phyloP scores from a whole-genome alignment of 2,329 filamentous ascomycete genomes.

The Fusarium sp. region DNA sequence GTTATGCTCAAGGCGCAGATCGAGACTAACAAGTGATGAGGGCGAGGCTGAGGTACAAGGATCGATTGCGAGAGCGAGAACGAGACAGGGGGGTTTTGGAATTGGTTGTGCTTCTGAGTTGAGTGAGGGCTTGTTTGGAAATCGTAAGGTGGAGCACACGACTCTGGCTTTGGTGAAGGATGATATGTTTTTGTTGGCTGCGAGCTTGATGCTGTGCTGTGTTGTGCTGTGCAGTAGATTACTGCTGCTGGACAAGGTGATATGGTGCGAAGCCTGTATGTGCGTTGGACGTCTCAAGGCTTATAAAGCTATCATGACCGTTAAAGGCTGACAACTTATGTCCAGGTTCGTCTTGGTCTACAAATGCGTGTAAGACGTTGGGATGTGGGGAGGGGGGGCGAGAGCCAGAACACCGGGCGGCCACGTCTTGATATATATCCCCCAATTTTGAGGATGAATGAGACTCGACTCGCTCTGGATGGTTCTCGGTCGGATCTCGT shows the following conservation, averaged over 20 bases:
- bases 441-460: background rate
- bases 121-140: background rate
- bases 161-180: background rate
- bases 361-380: conserved; percentile 27
- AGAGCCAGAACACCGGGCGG: conserved; percentile 3
- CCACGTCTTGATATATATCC: conserved; percentile 5
- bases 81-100: conserved; percentile 8
- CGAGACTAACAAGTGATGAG: background rate
- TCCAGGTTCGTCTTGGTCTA: conserved; percentile 11
- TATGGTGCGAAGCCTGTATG: background rate
- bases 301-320: conserved; percentile 6
- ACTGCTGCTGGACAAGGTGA: background rate
- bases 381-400: conserved; percentile 1
- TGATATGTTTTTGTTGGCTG: background rate
- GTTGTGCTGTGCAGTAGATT: background rate
- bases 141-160: conserved; percentile 5
- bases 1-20: conserved; percentile 35
- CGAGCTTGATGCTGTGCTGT: background rate
- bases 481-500: conserved; percentile 11
- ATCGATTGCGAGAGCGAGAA: conserved; percentile 34
- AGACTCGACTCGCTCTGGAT: background rate
- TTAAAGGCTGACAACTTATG: conserved; percentile 4
- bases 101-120: background rate
- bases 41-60: conserved; percentile 26
- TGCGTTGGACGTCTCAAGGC: conserved; percentile 5